phyloP scores from a whole-genome alignment of 1,284 basidiomycete species.

The Microstroma glucosiphilum region DNA sequence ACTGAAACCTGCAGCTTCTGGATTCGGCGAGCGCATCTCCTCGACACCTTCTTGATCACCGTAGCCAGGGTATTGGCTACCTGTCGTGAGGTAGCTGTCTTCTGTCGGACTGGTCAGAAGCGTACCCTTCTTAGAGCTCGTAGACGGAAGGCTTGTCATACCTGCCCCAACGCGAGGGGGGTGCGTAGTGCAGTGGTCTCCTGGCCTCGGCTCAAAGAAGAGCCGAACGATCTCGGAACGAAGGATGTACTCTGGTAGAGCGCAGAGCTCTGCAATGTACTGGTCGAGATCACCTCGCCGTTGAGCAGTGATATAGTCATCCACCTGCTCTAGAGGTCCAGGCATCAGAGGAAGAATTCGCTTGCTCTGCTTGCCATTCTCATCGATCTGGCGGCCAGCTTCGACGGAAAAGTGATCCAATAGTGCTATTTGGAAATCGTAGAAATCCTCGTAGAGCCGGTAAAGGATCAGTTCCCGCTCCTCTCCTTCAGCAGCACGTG shows the following conservation, averaged over 20 bases:
- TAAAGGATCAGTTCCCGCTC: constrained; percentile 77
- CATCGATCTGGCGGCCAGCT: constrained; percentile 61
- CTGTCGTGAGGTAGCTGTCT: constrained; percentile 17
- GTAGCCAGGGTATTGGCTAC: constrained; percentile 9
- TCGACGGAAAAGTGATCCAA: constrained; percentile 80
- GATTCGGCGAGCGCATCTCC: constrained; percentile 3
- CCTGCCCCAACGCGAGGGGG: constrained; percentile 10
- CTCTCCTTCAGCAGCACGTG: constrained; percentile 34
- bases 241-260: constrained; percentile 69
- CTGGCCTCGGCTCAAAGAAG: constrained; percentile 79
- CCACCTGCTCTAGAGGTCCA: constrained; percentile 73
- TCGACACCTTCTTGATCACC: constrained; percentile 11
- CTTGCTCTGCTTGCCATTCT: constrained; percentile 53
- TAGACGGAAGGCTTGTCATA: constrained; percentile 14
- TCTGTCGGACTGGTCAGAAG: neutral
- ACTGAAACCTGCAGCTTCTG: neutral
- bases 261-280: constrained; percentile 75
- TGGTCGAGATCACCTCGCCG: constrained; percentile 78
- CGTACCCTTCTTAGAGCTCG: constrained; percentile 25
- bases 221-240: constrained; percentile 72
- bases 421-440: constrained; percentile 88
- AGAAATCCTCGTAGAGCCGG: constrained; percentile 95
- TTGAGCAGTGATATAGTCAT: constrained; percentile 75
- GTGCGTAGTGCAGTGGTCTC: constrained; percentile 58
- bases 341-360: constrained; percentile 93